Base-by-base conservation (phyloP, 1,284 basidiomycete species). In the Puccinia polysora region DNA sequence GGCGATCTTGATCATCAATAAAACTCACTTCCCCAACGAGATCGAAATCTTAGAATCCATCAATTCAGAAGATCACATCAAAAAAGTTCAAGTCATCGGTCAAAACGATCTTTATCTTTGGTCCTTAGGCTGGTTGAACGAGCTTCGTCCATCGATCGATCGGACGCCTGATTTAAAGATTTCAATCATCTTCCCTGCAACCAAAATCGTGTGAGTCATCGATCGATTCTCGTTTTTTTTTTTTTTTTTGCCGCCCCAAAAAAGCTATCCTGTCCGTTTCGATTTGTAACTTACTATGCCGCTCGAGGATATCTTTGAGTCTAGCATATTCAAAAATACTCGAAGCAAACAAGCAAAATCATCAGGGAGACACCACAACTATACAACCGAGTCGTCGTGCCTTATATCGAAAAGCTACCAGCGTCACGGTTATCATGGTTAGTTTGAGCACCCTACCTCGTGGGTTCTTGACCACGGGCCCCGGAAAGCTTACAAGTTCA, bases 361-460 rank as follows among this genome's bases (percentile, higher is more conserved):
- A 84, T 97, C 8, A 83, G 82, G 43, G 93, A 97, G 80, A 93
- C 91, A 0, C 89, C 90, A 0, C 84, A 84, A 36, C 74, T 91
- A 15, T 95, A 91, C 78, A 79, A 83, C 45, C 77, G 79, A 2
- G 83, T 91, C 65, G 89, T 91, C 3, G 83, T 83, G 76, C 89
- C 90, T 0, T 97, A 90, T 78, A 90, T 96, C 70, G 79, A 83
- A 2, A 83, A 84, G 0, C 87, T 95, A 73, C 89, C 90, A 0
- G 78, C 85, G 0, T 84, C 86, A 4, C 84, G 90, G 20, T 89
- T 89, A 0, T 84, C 88, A 81, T 98, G 95, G 93, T 90, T 73
- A 38, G 82, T 77, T 32, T 49, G 5, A 1, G 1, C 28, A 18
- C 12, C 6, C 18, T 30, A 34, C 36, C 34, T 18, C 23, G 25